Conservation (phyloP, 805 yeast genomes). For the Ogataea methanolica region DNA sequence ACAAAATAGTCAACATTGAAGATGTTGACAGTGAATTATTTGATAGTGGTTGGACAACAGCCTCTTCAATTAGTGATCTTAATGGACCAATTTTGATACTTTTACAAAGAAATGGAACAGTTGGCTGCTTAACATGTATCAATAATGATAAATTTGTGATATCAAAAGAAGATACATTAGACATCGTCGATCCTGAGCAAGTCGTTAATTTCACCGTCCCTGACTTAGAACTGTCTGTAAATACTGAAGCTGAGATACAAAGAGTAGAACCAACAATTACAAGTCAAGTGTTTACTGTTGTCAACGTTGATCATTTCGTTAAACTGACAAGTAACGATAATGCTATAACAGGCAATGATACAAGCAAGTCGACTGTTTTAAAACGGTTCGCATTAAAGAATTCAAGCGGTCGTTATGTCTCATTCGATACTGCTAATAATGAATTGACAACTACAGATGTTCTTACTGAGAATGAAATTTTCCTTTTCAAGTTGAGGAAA, state of each 20-base stretch:
- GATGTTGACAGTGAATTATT: slow-evolving; percentile 16
- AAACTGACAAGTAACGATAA: background rate
- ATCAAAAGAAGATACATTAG: slow-evolving; percentile 9
- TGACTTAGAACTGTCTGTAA: slow-evolving; percentile 4
- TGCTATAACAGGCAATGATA: background rate
- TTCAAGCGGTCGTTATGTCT: slow-evolving; percentile 19
- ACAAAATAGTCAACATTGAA: slow-evolving; percentile 9
- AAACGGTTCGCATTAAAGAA: slow-evolving; percentile 22
- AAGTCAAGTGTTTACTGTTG: slow-evolving; percentile 25
- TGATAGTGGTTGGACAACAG: slow-evolving; percentile 30
- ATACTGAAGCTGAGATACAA: slow-evolving; percentile 7
- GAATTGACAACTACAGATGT: slow-evolving; percentile 20
- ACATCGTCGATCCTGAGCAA: slow-evolving; percentile 4
- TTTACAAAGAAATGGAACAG: slow-evolving; percentile 6
- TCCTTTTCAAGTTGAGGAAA: slow-evolving; percentile 13
- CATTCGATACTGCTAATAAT: slow-evolving; percentile 14
- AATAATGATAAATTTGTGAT: slow-evolving; percentile 9
- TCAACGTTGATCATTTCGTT: slow-evolving; percentile 20
- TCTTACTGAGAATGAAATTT: slow-evolving; percentile 26
- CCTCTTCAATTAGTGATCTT: slow-evolving; percentile 16
- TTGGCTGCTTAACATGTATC: slow-evolving; percentile 14
- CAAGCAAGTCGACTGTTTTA: background rate
- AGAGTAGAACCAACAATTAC: slow-evolving; percentile 23
- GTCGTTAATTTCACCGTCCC: slow-evolving; percentile 19
- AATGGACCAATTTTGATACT: slow-evolving; percentile 24